Evolutionary conservation across 192 early-diverging fungal species (phyloP).

Genomic region (Coemansia sp.): DNA sequence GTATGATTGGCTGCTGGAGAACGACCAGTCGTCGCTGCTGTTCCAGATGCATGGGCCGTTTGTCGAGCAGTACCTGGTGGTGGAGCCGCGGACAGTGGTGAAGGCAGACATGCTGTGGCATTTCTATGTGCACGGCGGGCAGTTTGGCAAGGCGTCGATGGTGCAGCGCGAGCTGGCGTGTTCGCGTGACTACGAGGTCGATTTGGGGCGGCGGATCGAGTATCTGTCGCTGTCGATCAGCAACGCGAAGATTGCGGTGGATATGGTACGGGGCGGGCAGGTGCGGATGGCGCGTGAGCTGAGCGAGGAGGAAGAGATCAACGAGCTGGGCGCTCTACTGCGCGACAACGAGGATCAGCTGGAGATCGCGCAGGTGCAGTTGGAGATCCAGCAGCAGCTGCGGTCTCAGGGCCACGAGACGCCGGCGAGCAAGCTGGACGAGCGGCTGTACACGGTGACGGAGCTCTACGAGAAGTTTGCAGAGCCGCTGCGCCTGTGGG

Average conservation of each 20-base stretch:
- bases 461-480: conserved; percentile 54
- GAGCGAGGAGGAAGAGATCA: conserved; percentile 31
- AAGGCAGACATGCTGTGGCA: conserved; percentile 61
- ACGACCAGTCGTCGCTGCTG: conserved; percentile 41
- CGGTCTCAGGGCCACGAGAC: conserved; percentile 8
- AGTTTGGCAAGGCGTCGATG: conserved; percentile 55
- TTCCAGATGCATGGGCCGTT: conserved; percentile 45
- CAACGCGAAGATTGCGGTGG: conserved; percentile 57
- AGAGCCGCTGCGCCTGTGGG: conserved; percentile 45
- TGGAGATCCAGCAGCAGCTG: conserved; percentile 37
- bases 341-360: conserved; percentile 53
- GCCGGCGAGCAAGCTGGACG: conserved; percentile 8
- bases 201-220: conserved; percentile 50
- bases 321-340: conserved; percentile 40
- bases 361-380: conserved; percentile 59
- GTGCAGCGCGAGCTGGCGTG: conserved; percentile 47
- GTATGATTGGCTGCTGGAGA: conserved; percentile 59
- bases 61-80: conserved; percentile 48
- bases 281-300: neutral
- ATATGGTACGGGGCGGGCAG: conserved; percentile 10
- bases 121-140: conserved; percentile 56
- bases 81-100: conserved; percentile 49
- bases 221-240: conserved; percentile 61
- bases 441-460: conserved; percentile 20
- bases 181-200: conserved; percentile 21